Evolutionary conservation across 257 asterid species (phyloP).

Genomic region (Rauvolfia tetraphylla): DNA sequence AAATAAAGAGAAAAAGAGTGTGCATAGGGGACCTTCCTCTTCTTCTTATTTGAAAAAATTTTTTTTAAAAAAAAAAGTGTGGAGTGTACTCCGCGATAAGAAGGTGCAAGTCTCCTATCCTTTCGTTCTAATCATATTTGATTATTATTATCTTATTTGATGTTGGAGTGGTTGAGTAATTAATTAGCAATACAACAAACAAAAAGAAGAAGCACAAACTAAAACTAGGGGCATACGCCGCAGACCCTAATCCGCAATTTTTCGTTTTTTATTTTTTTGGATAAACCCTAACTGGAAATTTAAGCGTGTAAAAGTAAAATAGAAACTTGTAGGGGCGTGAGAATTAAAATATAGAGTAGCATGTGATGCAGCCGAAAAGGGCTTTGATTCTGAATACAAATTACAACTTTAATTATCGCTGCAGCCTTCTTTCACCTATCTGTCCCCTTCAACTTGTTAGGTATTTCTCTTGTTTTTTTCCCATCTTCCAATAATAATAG

Average conservation of each 20-base stretch:
- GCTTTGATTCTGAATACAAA: slow-evolving; percentile 24
- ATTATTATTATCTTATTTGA: not conserved
- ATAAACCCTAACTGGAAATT: not conserved
- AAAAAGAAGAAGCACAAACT: not conserved
- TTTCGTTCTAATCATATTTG: too few relatives aligned
- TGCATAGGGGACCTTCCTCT: too few relatives aligned
- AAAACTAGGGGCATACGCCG: too few relatives aligned
- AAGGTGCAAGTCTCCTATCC: too few relatives aligned
- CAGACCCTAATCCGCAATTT: too few relatives aligned
- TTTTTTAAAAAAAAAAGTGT: too few relatives aligned
- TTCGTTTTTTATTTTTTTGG: too few relatives aligned
- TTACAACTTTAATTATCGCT: slow-evolving; percentile 40
- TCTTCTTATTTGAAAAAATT: too few relatives aligned
- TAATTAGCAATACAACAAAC: not conserved
- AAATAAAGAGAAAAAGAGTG: too few relatives aligned
- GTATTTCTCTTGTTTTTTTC: not conserved
- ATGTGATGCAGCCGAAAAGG: slow-evolving; percentile 46
- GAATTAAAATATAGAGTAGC: slow-evolving; percentile 52
- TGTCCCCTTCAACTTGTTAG: not conserved
- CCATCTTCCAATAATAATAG: too few relatives aligned
- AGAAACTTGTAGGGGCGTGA: slow-evolving; percentile 45
- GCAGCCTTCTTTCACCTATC: slow-evolving; percentile 33
- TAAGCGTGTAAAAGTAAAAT: slow-evolving; percentile 2
- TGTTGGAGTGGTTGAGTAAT: not conserved
- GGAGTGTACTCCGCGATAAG: too few relatives aligned